These are phyloP conservation scores for Leishmania guyanensis DNA, from an alignment of 208 protist species.

Conservation along the genomic window DNA sequence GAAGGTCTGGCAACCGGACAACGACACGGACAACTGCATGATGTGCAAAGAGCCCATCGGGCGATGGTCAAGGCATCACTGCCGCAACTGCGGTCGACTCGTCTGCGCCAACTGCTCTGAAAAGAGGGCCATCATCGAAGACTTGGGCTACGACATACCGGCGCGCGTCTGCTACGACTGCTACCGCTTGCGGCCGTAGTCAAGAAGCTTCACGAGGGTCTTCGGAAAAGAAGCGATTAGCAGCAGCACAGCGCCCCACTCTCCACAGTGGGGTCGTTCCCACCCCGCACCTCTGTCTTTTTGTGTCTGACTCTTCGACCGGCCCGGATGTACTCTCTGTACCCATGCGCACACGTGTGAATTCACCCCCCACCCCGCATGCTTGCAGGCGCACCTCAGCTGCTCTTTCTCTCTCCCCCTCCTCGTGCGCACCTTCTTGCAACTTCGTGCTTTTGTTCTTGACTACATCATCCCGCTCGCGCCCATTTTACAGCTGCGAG, in stretches of 20 bases:
- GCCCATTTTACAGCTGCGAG: background rate
- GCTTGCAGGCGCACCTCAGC: background rate
- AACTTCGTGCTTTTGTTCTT: background rate
- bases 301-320: background rate
- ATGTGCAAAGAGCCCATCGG: conserved; percentile 65
- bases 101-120: conserved; percentile 71
- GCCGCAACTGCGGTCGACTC: conserved; percentile 81
- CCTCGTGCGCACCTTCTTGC: too few species aligned
- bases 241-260: too few species aligned
- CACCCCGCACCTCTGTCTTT: background rate
- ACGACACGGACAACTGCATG: conserved; percentile 56
- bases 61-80: conserved; percentile 87
- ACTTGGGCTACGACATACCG: conserved; percentile 60
- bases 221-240: background rate
- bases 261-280: background rate
- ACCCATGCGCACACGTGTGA: background rate
- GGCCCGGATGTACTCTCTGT: background rate
- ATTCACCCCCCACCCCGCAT: background rate
- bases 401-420: background rate
- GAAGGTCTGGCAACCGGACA: conserved; percentile 87
- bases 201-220: background rate
- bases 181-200: conserved; percentile 24
- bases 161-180: conserved; percentile 88
- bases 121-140: conserved; percentile 52
- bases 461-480: background rate